Evolutionary conservation across 495 filamentous ascomycete genomes (phyloP), one percentile per base, ranked within the genome.

Genomic region (Pseudotulostoma volvatum): DNA sequence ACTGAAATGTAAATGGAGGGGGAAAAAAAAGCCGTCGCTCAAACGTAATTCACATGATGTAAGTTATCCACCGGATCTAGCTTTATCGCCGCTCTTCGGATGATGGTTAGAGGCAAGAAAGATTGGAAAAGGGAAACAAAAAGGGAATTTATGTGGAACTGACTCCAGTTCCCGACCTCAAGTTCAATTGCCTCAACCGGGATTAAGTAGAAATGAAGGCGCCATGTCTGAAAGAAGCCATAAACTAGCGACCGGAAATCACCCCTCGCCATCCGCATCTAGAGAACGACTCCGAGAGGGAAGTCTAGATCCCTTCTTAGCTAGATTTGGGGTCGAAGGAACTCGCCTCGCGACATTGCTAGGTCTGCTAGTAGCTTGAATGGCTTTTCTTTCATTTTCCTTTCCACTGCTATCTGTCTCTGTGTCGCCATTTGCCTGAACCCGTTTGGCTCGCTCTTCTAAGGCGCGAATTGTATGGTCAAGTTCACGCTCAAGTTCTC

Each of bases 401-500:
- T 58, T 66, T 7, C 57, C 61, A 33, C 63, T 67, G 41, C 61
- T 64, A 21, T 67, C 63, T 0, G 57, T 63, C 36, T 63, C 61
- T 0, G 57, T 59, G 34, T 64, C 63, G 1, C 38, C 34, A 7
- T 38, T 53, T 9, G 34, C 15, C 21, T 35, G 36, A 18, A 31
- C 13, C 23, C 40, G 34, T 11, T 50, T 51, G 5, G 45, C 39
- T 15, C 57, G 60, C 23, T 80, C 73, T 16, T 71, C 72, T 4
- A 95, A 54, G 4, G 76, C 77, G 4, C 78, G 67, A 1, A 76
- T 69, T 0, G 86, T 92, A 17, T 85, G 67, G 1, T 74, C 68
- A 34, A 97, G 59, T 54, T 93, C 88, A 28, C 76, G 70, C 42
- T 90, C 82, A 4, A 93, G 63, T 49, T 92, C 81, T 30, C 74